Percentiles rank a stretch among this genome's conserved stretches.
Conservation (phyloP, 2,329 filamentous ascomycete genomes). For the Scedosporium aurantiacum region DNA sequence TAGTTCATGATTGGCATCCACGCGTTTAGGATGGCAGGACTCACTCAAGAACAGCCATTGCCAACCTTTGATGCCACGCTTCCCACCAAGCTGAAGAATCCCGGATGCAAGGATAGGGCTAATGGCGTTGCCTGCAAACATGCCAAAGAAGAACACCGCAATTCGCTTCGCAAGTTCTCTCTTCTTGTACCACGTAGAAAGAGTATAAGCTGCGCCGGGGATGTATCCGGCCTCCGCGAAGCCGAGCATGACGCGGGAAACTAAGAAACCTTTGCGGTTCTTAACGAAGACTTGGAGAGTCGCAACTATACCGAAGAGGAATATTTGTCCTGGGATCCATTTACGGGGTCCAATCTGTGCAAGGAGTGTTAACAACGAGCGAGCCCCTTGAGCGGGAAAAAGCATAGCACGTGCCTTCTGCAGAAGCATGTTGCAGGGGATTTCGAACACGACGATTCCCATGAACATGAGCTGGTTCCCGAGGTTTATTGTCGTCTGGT, state of each 20-base stretch:
- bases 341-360: conserved; percentile 29
- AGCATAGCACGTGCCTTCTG: conserved; percentile 14
- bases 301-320: conserved; percentile 35
- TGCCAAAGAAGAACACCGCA: conserved; percentile 41
- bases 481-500: conserved; percentile 36
- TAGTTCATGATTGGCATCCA: background rate
- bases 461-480: conserved; percentile 43
- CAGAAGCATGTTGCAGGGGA: conserved; percentile 37
- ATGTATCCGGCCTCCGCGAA: conserved; percentile 41
- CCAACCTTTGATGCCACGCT: conserved; percentile 32
- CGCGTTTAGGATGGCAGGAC: background rate
- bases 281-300: conserved; percentile 31
- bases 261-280: conserved; percentile 31
- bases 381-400: background rate
- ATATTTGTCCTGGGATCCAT: conserved; percentile 37
- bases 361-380: background rate
- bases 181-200: conserved; percentile 39
- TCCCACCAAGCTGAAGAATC: conserved; percentile 32
- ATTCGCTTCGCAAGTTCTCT: conserved; percentile 33
- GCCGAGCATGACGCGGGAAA: conserved; percentile 31
- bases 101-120: conserved; percentile 36
- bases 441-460: conserved; percentile 37
- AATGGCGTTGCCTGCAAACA: conserved; percentile 39
- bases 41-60: conserved; percentile 39
- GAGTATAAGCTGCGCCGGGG: conserved; percentile 37